Evolutionary conservation across 129 eudicot species (phyloP).

Genomic region (Oenanthe sinensis): DNA sequence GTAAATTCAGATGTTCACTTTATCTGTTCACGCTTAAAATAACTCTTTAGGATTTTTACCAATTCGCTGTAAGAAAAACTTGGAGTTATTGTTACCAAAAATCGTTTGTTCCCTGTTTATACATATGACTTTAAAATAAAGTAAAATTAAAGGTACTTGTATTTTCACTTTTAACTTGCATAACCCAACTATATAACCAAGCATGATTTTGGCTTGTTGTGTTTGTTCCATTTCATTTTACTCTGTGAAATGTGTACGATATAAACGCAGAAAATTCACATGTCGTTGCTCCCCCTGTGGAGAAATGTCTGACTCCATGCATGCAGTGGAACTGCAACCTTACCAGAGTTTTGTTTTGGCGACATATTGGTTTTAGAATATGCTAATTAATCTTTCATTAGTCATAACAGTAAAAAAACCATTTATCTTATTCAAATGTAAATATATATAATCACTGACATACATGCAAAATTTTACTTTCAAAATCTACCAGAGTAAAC

Average conservation of each 20-base stretch:
- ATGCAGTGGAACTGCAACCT: conserved; percentile 1
- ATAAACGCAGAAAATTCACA: background rate
- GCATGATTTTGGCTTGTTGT: background rate
- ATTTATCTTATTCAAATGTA: no score
- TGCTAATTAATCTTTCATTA: background rate
- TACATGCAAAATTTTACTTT: no score
- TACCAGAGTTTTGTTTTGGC: background rate
- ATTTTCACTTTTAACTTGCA: background rate
- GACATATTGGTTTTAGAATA: background rate
- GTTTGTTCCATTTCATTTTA: background rate
- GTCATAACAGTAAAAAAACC: background rate
- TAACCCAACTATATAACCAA: background rate
- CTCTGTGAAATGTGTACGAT: background rate
- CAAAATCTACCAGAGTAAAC: no score
- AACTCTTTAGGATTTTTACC: no score
- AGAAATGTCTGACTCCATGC: background rate
- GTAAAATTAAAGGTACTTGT: no score
- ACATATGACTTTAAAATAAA: no score
- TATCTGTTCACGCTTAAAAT: no score
- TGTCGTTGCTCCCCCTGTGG: background rate
- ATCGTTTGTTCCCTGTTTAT: no score
- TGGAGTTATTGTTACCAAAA: no score
- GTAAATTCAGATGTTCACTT: no score
- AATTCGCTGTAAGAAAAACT: no score
- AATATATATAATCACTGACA: no score